A percentile compares a stretch with the other conserved stretches of the same genome.
Conservation (phyloP, 1,284 basidiomycete species). For the Ganoderma lucidum region DNA sequence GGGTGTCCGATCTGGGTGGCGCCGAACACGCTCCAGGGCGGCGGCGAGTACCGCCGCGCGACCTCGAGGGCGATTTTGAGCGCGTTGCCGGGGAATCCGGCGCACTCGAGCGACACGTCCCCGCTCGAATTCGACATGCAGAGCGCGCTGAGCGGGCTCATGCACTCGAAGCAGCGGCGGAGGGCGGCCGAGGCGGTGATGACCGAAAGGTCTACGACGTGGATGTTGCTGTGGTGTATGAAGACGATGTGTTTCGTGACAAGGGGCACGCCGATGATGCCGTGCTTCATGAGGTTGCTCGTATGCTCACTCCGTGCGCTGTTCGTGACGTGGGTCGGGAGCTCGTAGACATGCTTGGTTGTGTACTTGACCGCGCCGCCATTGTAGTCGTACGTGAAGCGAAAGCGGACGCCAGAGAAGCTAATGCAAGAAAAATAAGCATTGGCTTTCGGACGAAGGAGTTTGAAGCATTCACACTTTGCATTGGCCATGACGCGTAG, state of each 20-base stretch:
- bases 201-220: background rate
- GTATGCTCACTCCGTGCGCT: background rate
- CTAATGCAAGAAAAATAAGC: background rate
- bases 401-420: slow-evolving; percentile 3
- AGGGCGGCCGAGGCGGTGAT: background rate
- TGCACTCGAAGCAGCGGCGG: background rate
- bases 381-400: slow-evolving; percentile 2
- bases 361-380: background rate
- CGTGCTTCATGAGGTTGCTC: slow-evolving; percentile 1
- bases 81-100: background rate
- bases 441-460: background rate
- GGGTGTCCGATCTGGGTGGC: background rate
- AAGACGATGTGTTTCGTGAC: background rate
- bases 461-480: background rate
- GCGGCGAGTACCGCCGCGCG: background rate
- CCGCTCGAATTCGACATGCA: background rate
- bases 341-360: slow-evolving; percentile 3
- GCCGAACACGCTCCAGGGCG: background rate
- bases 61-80: background rate
- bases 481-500: background rate
- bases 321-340: background rate
- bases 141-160: background rate
- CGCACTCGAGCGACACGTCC: background rate
- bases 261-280: background rate
- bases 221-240: background rate